Percentiles rank a stretch among this genome's conserved stretches.
These are phyloP conservation scores for Thielaviopsis populi DNA, from an alignment of 2,329 filamentous ascomycete species.

Conservation along the genomic window DNA sequence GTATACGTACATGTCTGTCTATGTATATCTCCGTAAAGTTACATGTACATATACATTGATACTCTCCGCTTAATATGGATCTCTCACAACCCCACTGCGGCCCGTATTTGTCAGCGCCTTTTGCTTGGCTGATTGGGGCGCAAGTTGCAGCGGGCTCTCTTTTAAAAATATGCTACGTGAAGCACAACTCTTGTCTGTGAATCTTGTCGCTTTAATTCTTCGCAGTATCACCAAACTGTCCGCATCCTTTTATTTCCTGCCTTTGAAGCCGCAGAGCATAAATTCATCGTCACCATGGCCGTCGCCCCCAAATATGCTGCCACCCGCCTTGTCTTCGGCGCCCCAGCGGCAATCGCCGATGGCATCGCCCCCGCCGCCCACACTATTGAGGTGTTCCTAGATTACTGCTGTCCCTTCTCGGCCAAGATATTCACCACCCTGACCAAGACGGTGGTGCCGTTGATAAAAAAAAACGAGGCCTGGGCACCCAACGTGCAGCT, in stretches of 20 bases:
- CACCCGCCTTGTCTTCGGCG: constrained; percentile 44
- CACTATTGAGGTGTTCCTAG: constrained; percentile 56
- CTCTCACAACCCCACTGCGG: constrained; percentile 2
- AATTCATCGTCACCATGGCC: constrained; percentile 41
- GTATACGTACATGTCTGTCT: no score
- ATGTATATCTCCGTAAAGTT: no score
- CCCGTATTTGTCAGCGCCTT: constrained; percentile 14
- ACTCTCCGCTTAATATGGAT: background rate
- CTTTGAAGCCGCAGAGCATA: background rate
- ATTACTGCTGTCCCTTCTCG: constrained; percentile 76
- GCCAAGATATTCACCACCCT: constrained; percentile 62
- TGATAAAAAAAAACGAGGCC: constrained; percentile 45
- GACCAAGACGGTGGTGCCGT: constrained; percentile 47
- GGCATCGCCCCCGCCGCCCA: constrained; percentile 34
- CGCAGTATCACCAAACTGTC: background rate
- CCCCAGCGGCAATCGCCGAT: constrained; percentile 23
- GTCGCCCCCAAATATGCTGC: constrained; percentile 64
- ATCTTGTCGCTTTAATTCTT: background rate
- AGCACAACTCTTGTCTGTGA: background rate
- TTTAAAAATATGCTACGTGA: background rate
- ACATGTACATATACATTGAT: background rate
- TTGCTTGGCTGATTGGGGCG: background rate
- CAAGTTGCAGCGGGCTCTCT: background rate
- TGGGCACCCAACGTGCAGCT: constrained; percentile 47
- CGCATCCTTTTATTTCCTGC: background rate